phyloP scores from a whole-genome alignment of 2,329 filamentous ascomycete species.

The Talaromyces albobiverticillius region DNA sequence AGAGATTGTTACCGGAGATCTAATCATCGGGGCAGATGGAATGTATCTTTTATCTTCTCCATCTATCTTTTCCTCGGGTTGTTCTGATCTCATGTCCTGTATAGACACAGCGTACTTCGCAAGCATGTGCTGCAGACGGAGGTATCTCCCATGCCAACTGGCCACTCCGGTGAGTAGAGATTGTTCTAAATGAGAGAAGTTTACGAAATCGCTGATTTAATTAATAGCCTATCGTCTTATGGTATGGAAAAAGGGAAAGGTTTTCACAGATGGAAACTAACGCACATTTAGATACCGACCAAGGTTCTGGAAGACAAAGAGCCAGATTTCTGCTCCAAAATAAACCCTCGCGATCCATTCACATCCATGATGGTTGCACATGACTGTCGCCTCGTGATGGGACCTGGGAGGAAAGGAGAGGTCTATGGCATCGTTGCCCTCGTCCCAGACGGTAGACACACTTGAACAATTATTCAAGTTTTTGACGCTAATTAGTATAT shows the following conservation, averaged over 20 bases:
- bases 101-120: constrained; percentile 22
- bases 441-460: constrained; percentile 46
- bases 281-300: too few species aligned
- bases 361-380: constrained; percentile 49
- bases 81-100: too few species aligned
- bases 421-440: constrained; percentile 45
- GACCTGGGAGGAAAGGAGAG: constrained; percentile 40
- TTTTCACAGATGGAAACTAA: too few species aligned
- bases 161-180: too few species aligned
- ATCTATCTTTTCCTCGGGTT: too few species aligned
- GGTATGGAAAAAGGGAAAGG: too few species aligned
- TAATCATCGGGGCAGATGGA: constrained; percentile 30
- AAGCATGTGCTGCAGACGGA: constrained; percentile 19
- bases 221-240: too few species aligned
- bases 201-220: too few species aligned
- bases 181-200: too few species aligned
- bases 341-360: constrained; percentile 38
- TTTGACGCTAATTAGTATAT: too few species aligned
- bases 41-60: too few species aligned
- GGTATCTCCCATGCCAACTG: constrained; percentile 4
- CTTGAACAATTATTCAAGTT: too few species aligned
- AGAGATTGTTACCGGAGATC: constrained; percentile 19
- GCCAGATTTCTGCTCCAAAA: constrained; percentile 24
- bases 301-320: constrained; percentile 2
- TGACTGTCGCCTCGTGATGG: constrained; percentile 45